Percentiles rank a stretch among this genome's conserved stretches.
These are phyloP conservation scores for Hammondia hammondi DNA, from an alignment of 169 alveolate species.

Conservation along the genomic window DNA sequence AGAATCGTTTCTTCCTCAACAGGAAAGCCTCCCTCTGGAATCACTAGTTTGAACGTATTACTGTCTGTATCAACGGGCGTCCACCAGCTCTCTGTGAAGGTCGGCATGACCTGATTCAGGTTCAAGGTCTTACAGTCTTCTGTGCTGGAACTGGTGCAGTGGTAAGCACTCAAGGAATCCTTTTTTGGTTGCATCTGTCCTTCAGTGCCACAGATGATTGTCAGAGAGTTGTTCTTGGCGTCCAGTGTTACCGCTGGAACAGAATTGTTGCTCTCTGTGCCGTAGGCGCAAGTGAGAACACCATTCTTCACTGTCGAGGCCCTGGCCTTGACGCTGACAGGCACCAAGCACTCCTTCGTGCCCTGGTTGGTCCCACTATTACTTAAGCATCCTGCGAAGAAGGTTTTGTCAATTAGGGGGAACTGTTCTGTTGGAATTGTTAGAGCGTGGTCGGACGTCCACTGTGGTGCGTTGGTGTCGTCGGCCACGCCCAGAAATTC, in stretches of 20 bases:
- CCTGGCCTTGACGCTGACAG: not conserved
- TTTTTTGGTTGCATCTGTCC: not conserved
- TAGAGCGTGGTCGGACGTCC: not conserved
- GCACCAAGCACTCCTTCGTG: not conserved
- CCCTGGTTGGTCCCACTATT: not conserved
- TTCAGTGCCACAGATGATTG: not conserved
- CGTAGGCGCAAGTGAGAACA: not conserved
- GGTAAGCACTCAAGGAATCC: not conserved
- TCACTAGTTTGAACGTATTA: not conserved
- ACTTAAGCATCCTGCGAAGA: not conserved
- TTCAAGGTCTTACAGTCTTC: not conserved
- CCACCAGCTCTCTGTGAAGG: not conserved
- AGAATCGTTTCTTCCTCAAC: not conserved
- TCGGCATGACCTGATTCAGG: not conserved
- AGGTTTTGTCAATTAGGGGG: not conserved
- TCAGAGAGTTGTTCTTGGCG: not conserved
- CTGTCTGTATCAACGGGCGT: not conserved
- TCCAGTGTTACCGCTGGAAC: not conserved
- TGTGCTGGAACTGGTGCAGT: not conserved
- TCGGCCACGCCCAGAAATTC: too few relatives aligned
- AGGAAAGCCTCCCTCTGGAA: slow-evolving; percentile 13
- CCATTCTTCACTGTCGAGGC: not conserved
- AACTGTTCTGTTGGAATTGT: not conserved
- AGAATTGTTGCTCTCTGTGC: not conserved
- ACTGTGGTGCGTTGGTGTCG: too few relatives aligned